A percentile compares a stretch with the other conserved stretches of the same genome.
Conservation (phyloP, 495 filamentous ascomycete genomes). For the Penicillium steckii region DNA sequence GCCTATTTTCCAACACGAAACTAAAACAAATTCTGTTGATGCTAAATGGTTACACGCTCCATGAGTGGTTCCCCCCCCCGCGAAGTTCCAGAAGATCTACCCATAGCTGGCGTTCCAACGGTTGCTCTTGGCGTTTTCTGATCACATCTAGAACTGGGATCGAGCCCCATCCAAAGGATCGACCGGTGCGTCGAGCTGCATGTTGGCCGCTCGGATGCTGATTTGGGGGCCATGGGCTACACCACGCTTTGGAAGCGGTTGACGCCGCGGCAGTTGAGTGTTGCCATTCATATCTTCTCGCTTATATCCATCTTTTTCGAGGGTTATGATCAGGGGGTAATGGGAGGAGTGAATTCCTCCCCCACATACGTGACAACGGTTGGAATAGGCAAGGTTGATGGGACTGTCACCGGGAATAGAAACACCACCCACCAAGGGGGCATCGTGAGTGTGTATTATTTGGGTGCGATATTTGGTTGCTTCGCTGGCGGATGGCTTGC, state of each 20-base stretch:
- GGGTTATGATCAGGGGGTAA: slow-evolving; percentile 55
- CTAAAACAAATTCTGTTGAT: not conserved
- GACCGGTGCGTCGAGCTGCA: not conserved
- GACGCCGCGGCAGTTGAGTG: slow-evolving; percentile 37
- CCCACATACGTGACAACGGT: slow-evolving; percentile 38
- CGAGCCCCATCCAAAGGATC: not conserved
- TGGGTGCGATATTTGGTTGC: slow-evolving; percentile 54
- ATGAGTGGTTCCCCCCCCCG: slow-evolving; percentile 2
- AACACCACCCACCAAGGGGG: slow-evolving; percentile 44
- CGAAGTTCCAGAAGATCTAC: not conserved
- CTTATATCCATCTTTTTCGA: slow-evolving; percentile 54
- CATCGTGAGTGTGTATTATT: slow-evolving; percentile 54
- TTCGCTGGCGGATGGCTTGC: slow-evolving; percentile 51
- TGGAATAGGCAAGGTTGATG: slow-evolving; percentile 35
- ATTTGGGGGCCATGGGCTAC: slow-evolving; percentile 31
- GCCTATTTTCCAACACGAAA: slow-evolving; percentile 7
- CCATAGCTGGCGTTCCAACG: not conserved
- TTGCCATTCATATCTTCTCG: slow-evolving; percentile 46
- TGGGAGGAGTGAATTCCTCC: slow-evolving; percentile 49
- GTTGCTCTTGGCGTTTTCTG: not conserved
- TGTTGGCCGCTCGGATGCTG: not conserved
- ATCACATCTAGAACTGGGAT: slow-evolving; percentile 1
- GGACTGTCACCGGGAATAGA: slow-evolving; percentile 36
- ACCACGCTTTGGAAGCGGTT: slow-evolving; percentile 42
- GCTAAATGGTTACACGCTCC: slow-evolving; percentile 22